A percentile compares a stretch with the other conserved stretches of the same genome.
Conservation (phyloP, 2,329 filamentous ascomycete genomes). For the Xylaria arbuscula region DNA sequence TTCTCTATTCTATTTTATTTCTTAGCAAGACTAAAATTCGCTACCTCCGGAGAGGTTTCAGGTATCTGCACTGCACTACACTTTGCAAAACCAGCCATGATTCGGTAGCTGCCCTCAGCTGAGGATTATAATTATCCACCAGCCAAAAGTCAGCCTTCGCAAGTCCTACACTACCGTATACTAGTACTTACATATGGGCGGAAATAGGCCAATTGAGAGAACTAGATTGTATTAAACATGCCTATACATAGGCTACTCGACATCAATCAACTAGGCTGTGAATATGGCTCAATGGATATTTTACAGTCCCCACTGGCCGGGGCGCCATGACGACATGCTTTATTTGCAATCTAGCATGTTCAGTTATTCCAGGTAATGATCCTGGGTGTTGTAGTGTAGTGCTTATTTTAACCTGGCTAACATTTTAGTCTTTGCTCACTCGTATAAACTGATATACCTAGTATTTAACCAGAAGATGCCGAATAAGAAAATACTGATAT, state of each 20-base stretch:
- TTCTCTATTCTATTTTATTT: neutral
- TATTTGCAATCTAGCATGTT: neutral
- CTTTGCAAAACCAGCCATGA: neutral
- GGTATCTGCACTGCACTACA: neutral
- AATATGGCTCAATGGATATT: neutral
- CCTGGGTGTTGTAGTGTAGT: neutral
- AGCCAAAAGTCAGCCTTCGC: neutral
- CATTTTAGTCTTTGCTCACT: too few relatives aligned
- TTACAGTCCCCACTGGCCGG: neutral
- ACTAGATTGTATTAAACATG: too few relatives aligned
- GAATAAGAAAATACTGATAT: neutral
- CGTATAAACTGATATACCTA: too few relatives aligned
- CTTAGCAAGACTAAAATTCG: neutral
- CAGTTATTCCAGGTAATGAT: neutral
- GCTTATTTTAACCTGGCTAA: neutral
- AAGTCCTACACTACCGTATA: neutral
- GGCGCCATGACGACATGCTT: neutral
- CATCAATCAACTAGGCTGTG: too few relatives aligned
- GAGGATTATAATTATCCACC: slow-evolving; percentile 7
- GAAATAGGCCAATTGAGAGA: neutral
- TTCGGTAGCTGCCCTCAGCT: slow-evolving; percentile 3
- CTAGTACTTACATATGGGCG: neutral
- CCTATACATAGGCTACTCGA: too few relatives aligned
- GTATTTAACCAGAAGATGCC: too few relatives aligned
- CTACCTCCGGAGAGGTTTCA: slow-evolving; percentile 13